These are phyloP conservation scores for Wallacemonas sp. DNA, from an alignment of 208 protist species.

Conservation along the genomic window DNA sequence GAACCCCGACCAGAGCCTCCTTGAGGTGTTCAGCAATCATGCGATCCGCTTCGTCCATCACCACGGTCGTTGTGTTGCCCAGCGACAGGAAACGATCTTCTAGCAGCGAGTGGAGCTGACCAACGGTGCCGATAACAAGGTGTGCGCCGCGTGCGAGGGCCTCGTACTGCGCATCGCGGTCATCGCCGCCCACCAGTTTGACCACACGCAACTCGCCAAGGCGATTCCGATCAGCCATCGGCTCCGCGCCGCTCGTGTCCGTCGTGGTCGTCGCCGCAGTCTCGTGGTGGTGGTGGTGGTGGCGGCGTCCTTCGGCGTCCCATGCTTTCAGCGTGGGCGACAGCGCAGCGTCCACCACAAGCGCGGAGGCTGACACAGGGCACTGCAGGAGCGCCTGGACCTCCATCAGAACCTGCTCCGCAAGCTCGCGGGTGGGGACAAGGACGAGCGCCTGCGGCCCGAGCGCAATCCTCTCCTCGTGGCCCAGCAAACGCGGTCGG, in stretches of 20 bases:
- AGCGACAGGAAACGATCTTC: conserved; percentile 66
- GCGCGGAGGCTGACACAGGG: conserved; percentile 15
- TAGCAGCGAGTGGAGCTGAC: conserved; percentile 69
- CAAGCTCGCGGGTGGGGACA: conserved; percentile 93
- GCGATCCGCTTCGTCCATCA: conserved; percentile 98
- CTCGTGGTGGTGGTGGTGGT: background rate
- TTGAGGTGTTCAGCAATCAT: conserved; percentile 92
- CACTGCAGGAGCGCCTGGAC: conserved; percentile 16
- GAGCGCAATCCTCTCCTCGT: conserved; percentile 53
- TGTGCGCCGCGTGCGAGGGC: conserved; percentile 55
- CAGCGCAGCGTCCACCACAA: conserved; percentile 16
- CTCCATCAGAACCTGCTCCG: conserved; percentile 83
- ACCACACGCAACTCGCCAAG: conserved; percentile 67
- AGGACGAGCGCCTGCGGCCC: conserved; percentile 89
- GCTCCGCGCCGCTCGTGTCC: background rate
- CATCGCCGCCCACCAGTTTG: conserved; percentile 77
- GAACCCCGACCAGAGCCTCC: conserved; percentile 79
- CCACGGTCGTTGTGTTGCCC: conserved; percentile 72
- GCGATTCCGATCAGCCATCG: conserved; percentile 27
- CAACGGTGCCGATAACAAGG: conserved; percentile 84
- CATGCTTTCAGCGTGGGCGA: conserved; percentile 4
- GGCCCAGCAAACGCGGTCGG: conserved; percentile 49
- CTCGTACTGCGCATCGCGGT: conserved; percentile 52
- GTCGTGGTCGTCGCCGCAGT: background rate
- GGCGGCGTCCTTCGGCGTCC: conserved; percentile 6